These are phyloP conservation scores for Ascochyta viciae-villosae DNA, from an alignment of 2,329 filamentous ascomycete genomes.

Conservation along the genomic window DNA sequence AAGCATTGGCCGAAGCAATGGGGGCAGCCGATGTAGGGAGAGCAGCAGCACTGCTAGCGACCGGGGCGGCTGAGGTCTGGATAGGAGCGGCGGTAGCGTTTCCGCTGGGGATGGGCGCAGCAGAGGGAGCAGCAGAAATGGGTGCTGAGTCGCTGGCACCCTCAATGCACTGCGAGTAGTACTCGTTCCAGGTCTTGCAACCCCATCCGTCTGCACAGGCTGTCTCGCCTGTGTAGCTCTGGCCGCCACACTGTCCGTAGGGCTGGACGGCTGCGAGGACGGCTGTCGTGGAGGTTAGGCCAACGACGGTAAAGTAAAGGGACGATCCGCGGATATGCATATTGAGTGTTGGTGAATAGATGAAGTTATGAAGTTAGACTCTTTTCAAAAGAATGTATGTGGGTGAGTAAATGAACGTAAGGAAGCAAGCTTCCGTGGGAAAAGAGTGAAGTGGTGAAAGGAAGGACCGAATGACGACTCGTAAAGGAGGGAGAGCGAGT, in stretches of 20 bases:
- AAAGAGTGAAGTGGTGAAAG: slow-evolving; percentile 14
- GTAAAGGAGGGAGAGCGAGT: background rate
- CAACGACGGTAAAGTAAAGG: slow-evolving; percentile 38
- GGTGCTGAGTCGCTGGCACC: slow-evolving; percentile 14
- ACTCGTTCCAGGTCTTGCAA: slow-evolving; percentile 53
- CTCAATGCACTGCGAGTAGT: slow-evolving; percentile 55
- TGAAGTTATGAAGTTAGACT: slow-evolving; percentile 23
- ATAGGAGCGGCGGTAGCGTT: slow-evolving; percentile 4
- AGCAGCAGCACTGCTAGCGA: background rate
- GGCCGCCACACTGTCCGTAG: slow-evolving; percentile 57
- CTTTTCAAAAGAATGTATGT: slow-evolving; percentile 23
- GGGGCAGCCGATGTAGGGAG: slow-evolving; percentile 10
- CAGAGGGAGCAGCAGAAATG: slow-evolving; percentile 11
- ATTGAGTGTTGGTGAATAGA: slow-evolving; percentile 3
- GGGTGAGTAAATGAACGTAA: slow-evolving; percentile 21
- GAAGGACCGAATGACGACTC: slow-evolving; percentile 15
- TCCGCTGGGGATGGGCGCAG: slow-evolving; percentile 16
- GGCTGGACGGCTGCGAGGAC: slow-evolving; percentile 37
- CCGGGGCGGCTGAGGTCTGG: slow-evolving; percentile 3
- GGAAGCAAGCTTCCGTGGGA: slow-evolving; percentile 31
- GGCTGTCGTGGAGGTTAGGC: slow-evolving; percentile 35
- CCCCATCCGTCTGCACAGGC: slow-evolving; percentile 49
- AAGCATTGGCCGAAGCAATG: slow-evolving; percentile 15
- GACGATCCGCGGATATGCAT: slow-evolving; percentile 33
- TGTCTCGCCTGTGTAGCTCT: slow-evolving; percentile 49